Percentiles rank a stretch among this genome's conserved stretches.
Evolutionary conservation across 2,329 filamentous ascomycete genomes (phyloP).

Genomic region (Lachnellula arida): DNA sequence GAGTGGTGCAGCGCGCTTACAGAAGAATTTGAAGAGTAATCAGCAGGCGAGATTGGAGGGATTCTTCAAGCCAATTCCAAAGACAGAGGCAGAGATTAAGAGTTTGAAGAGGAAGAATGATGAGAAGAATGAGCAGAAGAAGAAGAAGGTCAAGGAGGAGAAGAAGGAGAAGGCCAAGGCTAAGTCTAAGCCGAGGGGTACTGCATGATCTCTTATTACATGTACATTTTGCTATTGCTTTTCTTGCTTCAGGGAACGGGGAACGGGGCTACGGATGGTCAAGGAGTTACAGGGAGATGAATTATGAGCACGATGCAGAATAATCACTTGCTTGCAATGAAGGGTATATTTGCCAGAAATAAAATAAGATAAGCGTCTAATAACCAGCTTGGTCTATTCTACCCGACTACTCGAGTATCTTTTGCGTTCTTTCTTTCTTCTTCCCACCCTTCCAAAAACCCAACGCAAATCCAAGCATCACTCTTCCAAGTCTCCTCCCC

Average conservation of each 20-base stretch:
- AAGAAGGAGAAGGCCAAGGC: slow-evolving; percentile 92
- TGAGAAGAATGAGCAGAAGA: slow-evolving; percentile 84
- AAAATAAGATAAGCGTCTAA: too few species aligned
- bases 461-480: too few species aligned
- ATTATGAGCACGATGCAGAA: neutral
- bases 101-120: slow-evolving; percentile 89
- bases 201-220: slow-evolving; percentile 15
- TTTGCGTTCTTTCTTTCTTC: too few species aligned
- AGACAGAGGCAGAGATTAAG: slow-evolving; percentile 81
- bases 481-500: too few species aligned
- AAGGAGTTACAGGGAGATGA: neutral
- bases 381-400: too few species aligned
- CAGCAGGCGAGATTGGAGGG: slow-evolving; percentile 91
- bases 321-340: too few species aligned
- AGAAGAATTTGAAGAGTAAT: slow-evolving; percentile 85
- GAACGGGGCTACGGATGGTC: neutral
- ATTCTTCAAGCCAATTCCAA: slow-evolving; percentile 92
- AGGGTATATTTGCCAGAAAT: too few species aligned
- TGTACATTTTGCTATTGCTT: neutral
- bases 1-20: slow-evolving; percentile 67
- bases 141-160: slow-evolving; percentile 91
- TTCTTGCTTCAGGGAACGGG: neutral
- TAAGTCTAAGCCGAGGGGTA: slow-evolving; percentile 73
- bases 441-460: too few species aligned
- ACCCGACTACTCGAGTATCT: too few species aligned